Base-by-base conservation (phyloP, 2,329 filamentous ascomycete species). In the Helicocarpus griseus region DNA sequence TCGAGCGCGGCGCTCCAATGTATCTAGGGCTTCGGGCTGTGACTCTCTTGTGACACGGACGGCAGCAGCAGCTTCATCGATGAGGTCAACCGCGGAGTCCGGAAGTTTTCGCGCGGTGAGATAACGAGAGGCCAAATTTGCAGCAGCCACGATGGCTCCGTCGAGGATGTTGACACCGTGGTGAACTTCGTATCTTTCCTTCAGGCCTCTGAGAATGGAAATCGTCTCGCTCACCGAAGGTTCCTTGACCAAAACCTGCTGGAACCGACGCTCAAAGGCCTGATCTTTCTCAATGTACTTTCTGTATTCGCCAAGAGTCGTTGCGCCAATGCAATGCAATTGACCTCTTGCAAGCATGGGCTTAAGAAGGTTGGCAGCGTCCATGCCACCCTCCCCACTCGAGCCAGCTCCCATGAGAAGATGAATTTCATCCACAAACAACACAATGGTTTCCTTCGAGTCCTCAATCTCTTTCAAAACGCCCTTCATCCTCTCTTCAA, bases 271-370 rank as follows among this genome's bases (percentile, higher is more conserved):
- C 72, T 98, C 93, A 67, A 98, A 98, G 44, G 93, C 93, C 43
- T 89, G 87, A 63, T 98, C 93, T 73, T 98, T 98, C 70, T 98
- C 93, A 57, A 98, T 95, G 71, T 98, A 97, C 70, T 98, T 98
- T 64, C 93, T 83, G 72, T 98, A 98, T 69, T 98, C 93, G 55
- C 83, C 82, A 53, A 98, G 79, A 1, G 93, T 98, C 1, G 93
- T 98, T 5, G 93, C 93, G 69, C 93, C 93, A 57, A 98, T 97
- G 65, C 93, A 98, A 77, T 98, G 93, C 54, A 98, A 77, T 69
- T 97, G 91, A 50, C 93, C 93, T 65, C 93, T 85, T 54, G 93
- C 93, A 60, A 98, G 81, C 91, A 97, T 97, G 53, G 93, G 93
- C 76, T 98, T 98, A 57, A 98, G 79, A 62, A 98, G 75, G 69